Conservation (phyloP, 2,329 filamentous ascomycete species). For the Nigrograna mackinnonii region DNA sequence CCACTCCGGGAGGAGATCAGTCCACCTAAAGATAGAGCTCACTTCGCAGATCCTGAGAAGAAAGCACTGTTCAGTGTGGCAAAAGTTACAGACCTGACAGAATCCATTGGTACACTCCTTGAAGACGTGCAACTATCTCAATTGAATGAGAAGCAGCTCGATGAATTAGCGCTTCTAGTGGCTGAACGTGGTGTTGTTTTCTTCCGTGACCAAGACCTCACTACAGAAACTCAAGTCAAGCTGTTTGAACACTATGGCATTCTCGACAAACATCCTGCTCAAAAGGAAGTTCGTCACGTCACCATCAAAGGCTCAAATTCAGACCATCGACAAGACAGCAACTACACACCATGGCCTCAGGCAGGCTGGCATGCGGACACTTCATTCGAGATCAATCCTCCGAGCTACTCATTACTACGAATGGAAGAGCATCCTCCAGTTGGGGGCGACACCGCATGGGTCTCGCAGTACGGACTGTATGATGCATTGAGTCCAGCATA, state of each 20-base stretch:
- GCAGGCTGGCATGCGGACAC: conserved; percentile 15
- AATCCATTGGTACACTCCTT: conserved; percentile 21
- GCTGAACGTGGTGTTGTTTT: conserved; percentile 45
- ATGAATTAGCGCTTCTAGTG: conserved; percentile 47
- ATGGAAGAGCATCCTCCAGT: conserved; percentile 16
- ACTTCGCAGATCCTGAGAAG: conserved; percentile 49
- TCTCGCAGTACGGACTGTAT: conserved; percentile 14
- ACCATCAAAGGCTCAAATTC: conserved; percentile 13
- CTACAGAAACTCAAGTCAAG: conserved; percentile 12
- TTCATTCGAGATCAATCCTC: conserved; percentile 17
- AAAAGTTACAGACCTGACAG: conserved; percentile 4
- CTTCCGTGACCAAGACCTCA: conserved; percentile 49
- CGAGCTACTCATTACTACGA: conserved; percentile 11
- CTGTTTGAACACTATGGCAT: conserved; percentile 17
- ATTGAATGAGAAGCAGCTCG: conserved; percentile 45
- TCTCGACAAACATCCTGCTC: conserved; percentile 17
- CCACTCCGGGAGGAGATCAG: conserved; percentile 5
- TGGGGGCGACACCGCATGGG: conserved; percentile 10
- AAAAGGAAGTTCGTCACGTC: conserved; percentile 13
- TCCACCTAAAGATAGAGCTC: conserved; percentile 29
- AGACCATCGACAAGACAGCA: conserved; percentile 7
- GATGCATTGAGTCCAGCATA: conserved; percentile 18
- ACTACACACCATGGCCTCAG: conserved; percentile 14
- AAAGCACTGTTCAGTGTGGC: conserved; percentile 20
- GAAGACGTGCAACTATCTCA: conserved; percentile 45